A percentile compares a stretch with the other conserved stretches of the same genome.
These are phyloP conservation scores for Rubia tinctorum DNA, from an alignment of 305 asterid genomes.

Conservation along the genomic window DNA sequence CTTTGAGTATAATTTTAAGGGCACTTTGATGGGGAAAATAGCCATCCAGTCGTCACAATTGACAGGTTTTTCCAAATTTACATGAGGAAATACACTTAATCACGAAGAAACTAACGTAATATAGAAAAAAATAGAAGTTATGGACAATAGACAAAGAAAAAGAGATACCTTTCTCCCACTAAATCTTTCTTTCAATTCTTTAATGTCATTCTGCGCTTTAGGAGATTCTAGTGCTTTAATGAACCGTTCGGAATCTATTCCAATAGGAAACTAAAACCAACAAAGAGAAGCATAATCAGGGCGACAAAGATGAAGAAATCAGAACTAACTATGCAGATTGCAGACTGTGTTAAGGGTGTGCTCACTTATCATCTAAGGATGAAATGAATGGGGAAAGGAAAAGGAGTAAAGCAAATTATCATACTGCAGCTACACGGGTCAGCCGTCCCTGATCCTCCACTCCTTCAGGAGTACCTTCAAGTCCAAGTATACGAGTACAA, in stretches of 20 bases:
- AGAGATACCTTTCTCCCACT: conserved; percentile 73
- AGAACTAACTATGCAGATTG: conserved; percentile 5
- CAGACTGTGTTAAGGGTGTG: conserved; percentile 7
- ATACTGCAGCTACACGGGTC: conserved; percentile 97
- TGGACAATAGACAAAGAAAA: conserved; percentile 15
- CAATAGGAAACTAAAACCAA: conserved; percentile 75
- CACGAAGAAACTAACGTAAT: neutral
- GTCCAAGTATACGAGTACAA: conserved; percentile 92
- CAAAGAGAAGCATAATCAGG: conserved; percentile 19
- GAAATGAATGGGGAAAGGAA: conserved; percentile 15
- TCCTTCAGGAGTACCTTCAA: conserved; percentile 97
- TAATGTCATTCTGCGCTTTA: conserved; percentile 56
- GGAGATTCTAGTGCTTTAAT: conserved; percentile 68
- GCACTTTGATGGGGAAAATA: neutral
- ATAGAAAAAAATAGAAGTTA: neutral
- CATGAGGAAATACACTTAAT: neutral
- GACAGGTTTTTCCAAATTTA: neutral
- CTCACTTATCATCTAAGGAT: conserved; percentile 10
- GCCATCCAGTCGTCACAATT: neutral
- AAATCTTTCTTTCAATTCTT: conserved; percentile 72
- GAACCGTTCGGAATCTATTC: conserved; percentile 92
- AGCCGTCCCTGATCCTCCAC: conserved; percentile 96
- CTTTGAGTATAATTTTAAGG: neutral
- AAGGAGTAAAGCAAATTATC: conserved; percentile 23
- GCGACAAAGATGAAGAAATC: conserved; percentile 3